Base-by-base conservation (phyloP, 2,329 filamentous ascomycete species). In the Aspergillus sp. region DNA sequence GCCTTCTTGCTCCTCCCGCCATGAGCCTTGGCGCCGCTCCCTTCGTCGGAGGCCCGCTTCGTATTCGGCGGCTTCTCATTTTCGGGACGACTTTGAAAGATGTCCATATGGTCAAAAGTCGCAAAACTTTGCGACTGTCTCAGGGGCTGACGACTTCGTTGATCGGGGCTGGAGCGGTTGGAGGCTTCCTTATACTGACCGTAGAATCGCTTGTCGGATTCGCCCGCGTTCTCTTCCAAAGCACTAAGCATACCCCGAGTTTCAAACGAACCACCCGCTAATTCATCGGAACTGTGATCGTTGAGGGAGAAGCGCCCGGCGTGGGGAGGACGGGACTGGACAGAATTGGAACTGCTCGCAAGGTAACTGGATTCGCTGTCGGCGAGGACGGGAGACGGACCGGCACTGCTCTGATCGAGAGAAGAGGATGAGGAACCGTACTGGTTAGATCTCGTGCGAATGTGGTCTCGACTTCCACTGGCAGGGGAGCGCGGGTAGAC, bases 21-120 rank as follows among this genome's bases (percentile, higher is more conserved):
- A 3, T 69, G 64, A 11, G 69, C 66, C 51, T 77, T 81, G 26
- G 71, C 61, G 34, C 80, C 75, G 48, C 74, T 77, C 40, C 65
- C 68, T 61, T 94, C 85, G 60, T 91, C 85, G 11, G 85, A 91
- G 56, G 80, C 82, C 45, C 85, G 70, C 63, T 91, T 86, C 25
- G 77, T 69, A 41, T 67, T 70, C 27, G 67, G 61, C 37, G 74
- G 64, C 45, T 73, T 63, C 39, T 62, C 61, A 31, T 51, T 47
- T 32, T 68, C 65, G 26, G 52, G 46, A 42, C 58, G 52, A 37
- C 63, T 61, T 30, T 49, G 61, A 44, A 58, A 65, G 50, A 55
- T 60, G 49, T 71, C 72, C 63, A 74, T 69, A 29, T 64, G 60
- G 50, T 67, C 69, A 11, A 67, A 60, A 42, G 66, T 60, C 28